A percentile compares a stretch with the other conserved stretches of the same genome.
Evolutionary conservation across 1,284 basidiomycete genomes (phyloP).

Genomic region (Sporisorium scitamineum): DNA sequence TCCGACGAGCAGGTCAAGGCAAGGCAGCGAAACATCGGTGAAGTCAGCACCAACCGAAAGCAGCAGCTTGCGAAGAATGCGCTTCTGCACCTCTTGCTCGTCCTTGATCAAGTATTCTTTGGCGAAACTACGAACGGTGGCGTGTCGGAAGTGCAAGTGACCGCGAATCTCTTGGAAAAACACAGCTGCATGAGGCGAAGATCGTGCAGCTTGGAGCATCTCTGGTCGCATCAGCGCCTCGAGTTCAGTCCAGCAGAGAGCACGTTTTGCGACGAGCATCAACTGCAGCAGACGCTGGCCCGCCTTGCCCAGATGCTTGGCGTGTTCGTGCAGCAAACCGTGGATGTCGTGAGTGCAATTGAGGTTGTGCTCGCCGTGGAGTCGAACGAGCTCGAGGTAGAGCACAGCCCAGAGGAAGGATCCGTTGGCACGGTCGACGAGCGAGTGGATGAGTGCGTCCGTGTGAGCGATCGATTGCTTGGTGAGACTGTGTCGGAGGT

Average conservation of each 20-base stretch:
- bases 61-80: slow-evolving; percentile 36
- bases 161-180: slow-evolving; percentile 7
- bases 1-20: slow-evolving; percentile 17
- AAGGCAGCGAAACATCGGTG: slow-evolving; percentile 29
- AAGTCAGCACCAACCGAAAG: slow-evolving; percentile 54
- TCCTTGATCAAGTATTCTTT: slow-evolving; percentile 4
- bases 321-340: not conserved
- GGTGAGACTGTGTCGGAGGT: slow-evolving; percentile 36
- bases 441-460: slow-evolving; percentile 7
- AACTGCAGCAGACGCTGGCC: slow-evolving; percentile 7
- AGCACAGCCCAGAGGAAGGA: slow-evolving; percentile 35
- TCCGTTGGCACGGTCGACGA: slow-evolving; percentile 34
- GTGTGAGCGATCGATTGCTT: slow-evolving; percentile 34
- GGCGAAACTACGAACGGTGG: slow-evolving; percentile 8
- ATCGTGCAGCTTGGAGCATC: not conserved
- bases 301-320: slow-evolving; percentile 2
- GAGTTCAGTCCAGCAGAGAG: slow-evolving; percentile 7
- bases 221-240: slow-evolving; percentile 7
- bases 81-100: slow-evolving; percentile 3
- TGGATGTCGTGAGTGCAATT: slow-evolving; percentile 1
- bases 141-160: slow-evolving; percentile 8
- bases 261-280: slow-evolving; percentile 1
- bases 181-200: slow-evolving; percentile 1
- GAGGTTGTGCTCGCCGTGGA: not conserved
- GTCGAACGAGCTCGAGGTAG: slow-evolving; percentile 47